phyloP scores from a whole-genome alignment of 495 filamentous ascomycete species.

The Aspergillus conjunctus region DNA sequence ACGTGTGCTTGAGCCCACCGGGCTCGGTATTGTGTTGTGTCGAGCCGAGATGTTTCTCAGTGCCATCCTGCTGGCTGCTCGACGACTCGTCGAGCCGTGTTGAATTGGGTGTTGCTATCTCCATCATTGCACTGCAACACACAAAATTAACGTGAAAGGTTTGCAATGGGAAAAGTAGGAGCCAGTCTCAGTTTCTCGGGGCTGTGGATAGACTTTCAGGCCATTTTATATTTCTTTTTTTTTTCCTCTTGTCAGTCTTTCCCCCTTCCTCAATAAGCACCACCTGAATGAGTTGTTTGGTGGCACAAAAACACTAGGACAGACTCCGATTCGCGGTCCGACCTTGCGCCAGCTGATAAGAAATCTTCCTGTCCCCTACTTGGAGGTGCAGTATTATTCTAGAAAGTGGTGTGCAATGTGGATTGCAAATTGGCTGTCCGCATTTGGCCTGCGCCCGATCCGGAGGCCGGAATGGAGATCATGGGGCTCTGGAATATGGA shows the following conservation, averaged over 20 bases:
- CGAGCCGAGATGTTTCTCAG: conserved; percentile 14
- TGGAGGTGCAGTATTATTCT: background rate
- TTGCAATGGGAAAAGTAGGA: background rate
- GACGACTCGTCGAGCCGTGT: conserved; percentile 4
- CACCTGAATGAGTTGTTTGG: background rate
- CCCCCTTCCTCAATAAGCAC: background rate
- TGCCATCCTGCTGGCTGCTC: conserved; percentile 5
- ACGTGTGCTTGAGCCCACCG: conserved; percentile 31
- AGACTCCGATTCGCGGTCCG: background rate
- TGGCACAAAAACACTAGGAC: background rate
- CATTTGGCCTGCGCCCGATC: too few species aligned
- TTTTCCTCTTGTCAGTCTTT: background rate
- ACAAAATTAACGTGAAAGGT: background rate
- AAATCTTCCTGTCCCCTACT: background rate
- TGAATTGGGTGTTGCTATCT: background rate
- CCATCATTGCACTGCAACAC: background rate
- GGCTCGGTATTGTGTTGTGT: conserved; percentile 19
- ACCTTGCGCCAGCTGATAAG: background rate
- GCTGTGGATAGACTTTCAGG: background rate
- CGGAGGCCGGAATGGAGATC: too few species aligned
- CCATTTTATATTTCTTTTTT: conserved; percentile 1
- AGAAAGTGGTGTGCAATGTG: background rate
- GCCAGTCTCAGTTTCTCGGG: background rate
- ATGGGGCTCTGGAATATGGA: background rate
- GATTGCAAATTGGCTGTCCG: too few species aligned